phyloP scores from a whole-genome alignment of 139 green algal species.

The Chlorella sp. region DNA sequence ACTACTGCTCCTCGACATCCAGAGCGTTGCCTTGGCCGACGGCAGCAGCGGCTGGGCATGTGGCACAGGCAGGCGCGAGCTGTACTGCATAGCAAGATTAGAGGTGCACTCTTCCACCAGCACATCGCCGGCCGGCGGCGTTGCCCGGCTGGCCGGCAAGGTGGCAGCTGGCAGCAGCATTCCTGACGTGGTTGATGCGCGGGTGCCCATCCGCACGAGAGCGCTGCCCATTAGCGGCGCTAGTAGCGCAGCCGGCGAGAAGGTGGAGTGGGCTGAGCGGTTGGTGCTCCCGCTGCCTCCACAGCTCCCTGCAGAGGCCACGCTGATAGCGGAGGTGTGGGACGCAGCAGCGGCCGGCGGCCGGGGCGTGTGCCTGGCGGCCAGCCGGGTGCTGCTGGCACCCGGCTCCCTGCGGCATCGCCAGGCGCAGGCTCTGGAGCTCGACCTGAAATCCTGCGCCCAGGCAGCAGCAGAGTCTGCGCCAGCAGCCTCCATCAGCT shows the following conservation, averaged over 20 bases:
- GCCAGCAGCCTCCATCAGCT: background rate
- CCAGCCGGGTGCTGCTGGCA: background rate
- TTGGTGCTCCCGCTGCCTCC: conserved; percentile 60
- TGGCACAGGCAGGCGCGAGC: background rate
- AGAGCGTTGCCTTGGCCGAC: background rate
- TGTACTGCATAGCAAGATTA: conserved; percentile 29
- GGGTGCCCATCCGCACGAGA: background rate
- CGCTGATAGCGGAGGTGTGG: conserved; percentile 45
- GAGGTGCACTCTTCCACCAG: background rate
- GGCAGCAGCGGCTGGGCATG: no score
- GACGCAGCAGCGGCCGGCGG: conserved; percentile 40
- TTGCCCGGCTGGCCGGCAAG: no score
- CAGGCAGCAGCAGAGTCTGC: background rate
- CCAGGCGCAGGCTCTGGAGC: conserved; percentile 12
- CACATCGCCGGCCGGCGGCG: no score
- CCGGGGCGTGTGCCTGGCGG: conserved; percentile 32
- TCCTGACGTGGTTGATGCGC: no score
- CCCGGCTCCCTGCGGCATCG: conserved; percentile 21
- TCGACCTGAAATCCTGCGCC: background rate
- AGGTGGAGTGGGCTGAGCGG: conserved; percentile 56
- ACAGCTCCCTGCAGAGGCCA: conserved; percentile 1
- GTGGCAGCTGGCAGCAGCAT: no score
- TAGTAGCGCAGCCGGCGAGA: no score
- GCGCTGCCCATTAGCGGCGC: background rate
- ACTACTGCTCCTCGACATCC: conserved; percentile 61